phyloP scores from a whole-genome alignment of 2,329 filamentous ascomycete species.

The Elsinoe ampelina region DNA sequence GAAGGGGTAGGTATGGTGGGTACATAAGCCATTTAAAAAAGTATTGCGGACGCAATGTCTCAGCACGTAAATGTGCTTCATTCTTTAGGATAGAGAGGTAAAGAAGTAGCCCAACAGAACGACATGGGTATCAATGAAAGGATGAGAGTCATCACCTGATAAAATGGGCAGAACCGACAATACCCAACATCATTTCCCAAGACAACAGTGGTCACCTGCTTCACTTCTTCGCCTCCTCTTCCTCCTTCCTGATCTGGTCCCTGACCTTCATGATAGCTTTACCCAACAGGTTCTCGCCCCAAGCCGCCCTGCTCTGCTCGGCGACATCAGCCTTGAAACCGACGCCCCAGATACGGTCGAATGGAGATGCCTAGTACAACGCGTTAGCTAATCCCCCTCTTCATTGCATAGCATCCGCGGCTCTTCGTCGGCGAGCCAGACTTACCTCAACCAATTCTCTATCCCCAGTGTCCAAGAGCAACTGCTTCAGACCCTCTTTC shows the following conservation, averaged over 20 bases:
- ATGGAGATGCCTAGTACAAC: slow-evolving; percentile 34
- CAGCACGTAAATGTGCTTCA: too few relatives aligned
- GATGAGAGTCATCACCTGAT: too few relatives aligned
- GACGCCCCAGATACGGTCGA: slow-evolving; percentile 57
- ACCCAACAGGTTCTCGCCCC: slow-evolving; percentile 58
- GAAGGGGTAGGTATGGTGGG: too few relatives aligned
- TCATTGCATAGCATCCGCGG: too few relatives aligned
- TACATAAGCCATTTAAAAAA: too few relatives aligned
- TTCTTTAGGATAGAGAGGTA: too few relatives aligned
- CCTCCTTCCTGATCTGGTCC: slow-evolving; percentile 40
- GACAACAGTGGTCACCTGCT: too few relatives aligned
- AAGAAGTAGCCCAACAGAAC: too few relatives aligned
- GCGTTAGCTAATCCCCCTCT: not conserved
- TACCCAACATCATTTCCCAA: not conserved
- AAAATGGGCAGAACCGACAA: too few relatives aligned
- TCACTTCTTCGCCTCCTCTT: not conserved
- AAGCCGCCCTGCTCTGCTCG: slow-evolving; percentile 37
- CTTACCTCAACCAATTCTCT: slow-evolving; percentile 54
- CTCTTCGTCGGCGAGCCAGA: not conserved
- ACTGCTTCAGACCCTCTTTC: slow-evolving; percentile 36
- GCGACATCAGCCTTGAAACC: slow-evolving; percentile 49
- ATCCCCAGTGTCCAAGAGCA: slow-evolving; percentile 50
- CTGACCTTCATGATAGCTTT: slow-evolving; percentile 53
- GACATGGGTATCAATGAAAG: too few relatives aligned
- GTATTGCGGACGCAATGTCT: too few relatives aligned